Base-by-base conservation (phyloP, 75 land plant species). In the Isoetes taiwanensis region DNA sequence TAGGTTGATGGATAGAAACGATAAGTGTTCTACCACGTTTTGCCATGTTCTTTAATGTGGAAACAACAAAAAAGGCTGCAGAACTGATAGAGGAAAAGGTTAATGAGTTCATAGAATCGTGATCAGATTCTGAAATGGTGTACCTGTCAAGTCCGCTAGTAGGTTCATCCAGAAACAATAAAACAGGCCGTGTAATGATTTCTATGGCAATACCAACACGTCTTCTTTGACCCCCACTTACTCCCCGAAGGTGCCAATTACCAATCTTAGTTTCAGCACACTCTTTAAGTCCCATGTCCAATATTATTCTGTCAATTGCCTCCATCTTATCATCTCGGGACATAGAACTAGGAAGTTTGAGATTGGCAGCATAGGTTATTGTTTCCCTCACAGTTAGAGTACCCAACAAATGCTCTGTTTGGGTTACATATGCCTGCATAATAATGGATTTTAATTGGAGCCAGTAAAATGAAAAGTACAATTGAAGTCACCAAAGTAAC, bases 111-210 rank as follows among this genome's bases (percentile, higher is more conserved):
- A n/a, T 23, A 6, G 5, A 6, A 46, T 46, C 6, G 16, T 23
- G 14, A 37, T 46, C 50, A 23, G 16, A 4, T 6, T 5, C 6
- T 6, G 50, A 6, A 3, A 4, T 6, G 5, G 12, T 46, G 50
- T 16, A 46, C 50, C 50, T 46, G 50, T 46, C 50, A 6, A 46
- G 16, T 46, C 50, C 50, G 25, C 50, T 46, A n/a, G 50, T 46
- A 6, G 50, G 50, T n/a, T 46, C 50, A n/a, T 46, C 50, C n/a
- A 46, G 50, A 19, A 46, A 46, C 25, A 46, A 23, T 23, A 46
- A n/a, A n/a, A 19, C 25, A 46, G 50, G 50, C 25, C 50, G 50
- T 6, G 6, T 46, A 8, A 46, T 16, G 4, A 46, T 46, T 23
- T 46, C 50, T n/a, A 46, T 5, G 5, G 50, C 50, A n/a, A 46